These are phyloP conservation scores for Fusarium dimerum DNA, from an alignment of 2,329 filamentous ascomycete genomes.

Conservation along the genomic window DNA sequence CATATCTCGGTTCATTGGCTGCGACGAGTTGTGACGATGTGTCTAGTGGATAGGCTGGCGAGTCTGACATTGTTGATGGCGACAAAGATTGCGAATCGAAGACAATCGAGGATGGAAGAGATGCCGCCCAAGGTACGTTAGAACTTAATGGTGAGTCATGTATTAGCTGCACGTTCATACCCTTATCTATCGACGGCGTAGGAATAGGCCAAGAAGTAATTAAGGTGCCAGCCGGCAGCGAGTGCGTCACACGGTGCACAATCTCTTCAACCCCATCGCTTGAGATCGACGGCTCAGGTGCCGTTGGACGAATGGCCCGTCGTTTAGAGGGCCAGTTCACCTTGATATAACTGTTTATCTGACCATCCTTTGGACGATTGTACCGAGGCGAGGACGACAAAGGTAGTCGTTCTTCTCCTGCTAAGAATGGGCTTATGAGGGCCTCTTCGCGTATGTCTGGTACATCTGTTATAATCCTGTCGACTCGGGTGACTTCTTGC, in stretches of 20 bases:
- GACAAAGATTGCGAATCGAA: slow-evolving; percentile 1
- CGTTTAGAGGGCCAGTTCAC: slow-evolving; percentile 36
- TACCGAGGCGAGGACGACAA: slow-evolving; percentile 28
- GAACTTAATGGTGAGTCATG: slow-evolving; percentile 10
- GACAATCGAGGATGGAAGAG: neutral
- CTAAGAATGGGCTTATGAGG: slow-evolving; percentile 36
- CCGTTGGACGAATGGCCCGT: slow-evolving; percentile 15
- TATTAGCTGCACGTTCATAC: neutral
- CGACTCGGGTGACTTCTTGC: neutral
- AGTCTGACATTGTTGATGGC: slow-evolving; percentile 2
- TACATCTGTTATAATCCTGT: neutral
- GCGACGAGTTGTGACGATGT: slow-evolving; percentile 4
- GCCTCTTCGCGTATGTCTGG: slow-evolving; percentile 6
- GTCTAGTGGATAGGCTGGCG: slow-evolving; percentile 11
- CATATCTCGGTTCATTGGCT: slow-evolving; percentile 23
- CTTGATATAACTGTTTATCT: slow-evolving; percentile 42
- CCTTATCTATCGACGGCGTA: slow-evolving; percentile 1
- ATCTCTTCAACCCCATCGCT: slow-evolving; percentile 19
- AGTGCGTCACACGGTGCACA: slow-evolving; percentile 8
- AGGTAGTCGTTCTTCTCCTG: slow-evolving; percentile 33
- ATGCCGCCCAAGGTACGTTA: slow-evolving; percentile 7
- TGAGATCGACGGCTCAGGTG: slow-evolving; percentile 4
- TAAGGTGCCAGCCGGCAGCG: slow-evolving; percentile 3
- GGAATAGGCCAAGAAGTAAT: slow-evolving; percentile 10
- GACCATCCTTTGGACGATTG: slow-evolving; percentile 33